These are phyloP conservation scores for Aureobasidium melanogenum DNA, from an alignment of 2,329 filamentous ascomycete species.

Conservation along the genomic window DNA sequence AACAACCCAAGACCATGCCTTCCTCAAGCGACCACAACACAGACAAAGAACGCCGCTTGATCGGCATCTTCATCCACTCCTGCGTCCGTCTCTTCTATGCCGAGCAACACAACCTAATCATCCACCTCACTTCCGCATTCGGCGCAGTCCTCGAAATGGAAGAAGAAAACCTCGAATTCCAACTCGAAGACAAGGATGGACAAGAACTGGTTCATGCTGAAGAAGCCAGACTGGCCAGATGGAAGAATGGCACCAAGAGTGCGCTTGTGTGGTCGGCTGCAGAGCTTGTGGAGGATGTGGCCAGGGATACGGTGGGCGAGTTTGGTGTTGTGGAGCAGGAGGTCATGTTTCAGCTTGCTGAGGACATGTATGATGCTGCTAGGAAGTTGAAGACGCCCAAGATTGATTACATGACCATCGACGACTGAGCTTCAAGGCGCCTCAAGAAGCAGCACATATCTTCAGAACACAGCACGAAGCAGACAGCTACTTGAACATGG, in stretches of 20 bases:
- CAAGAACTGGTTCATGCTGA: neutral
- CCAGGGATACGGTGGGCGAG: neutral
- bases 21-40: conserved; percentile 8
- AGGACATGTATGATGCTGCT: neutral
- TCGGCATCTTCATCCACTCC: neutral
- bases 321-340: neutral
- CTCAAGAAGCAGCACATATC: neutral
- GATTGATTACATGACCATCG: neutral
- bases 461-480: neutral
- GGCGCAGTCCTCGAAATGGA: neutral
- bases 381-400: neutral
- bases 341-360: neutral
- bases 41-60: neutral
- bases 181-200: neutral
- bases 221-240: neutral
- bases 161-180: neutral
- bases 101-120: neutral
- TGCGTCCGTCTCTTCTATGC: neutral
- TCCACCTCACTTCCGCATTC: neutral
- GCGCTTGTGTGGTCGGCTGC: neutral
- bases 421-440: neutral
- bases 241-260: neutral
- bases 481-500: neutral
- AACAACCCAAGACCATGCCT: neutral
- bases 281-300: neutral